Conservation (phyloP, 345 rosid species). For the Acer campestre region DNA sequence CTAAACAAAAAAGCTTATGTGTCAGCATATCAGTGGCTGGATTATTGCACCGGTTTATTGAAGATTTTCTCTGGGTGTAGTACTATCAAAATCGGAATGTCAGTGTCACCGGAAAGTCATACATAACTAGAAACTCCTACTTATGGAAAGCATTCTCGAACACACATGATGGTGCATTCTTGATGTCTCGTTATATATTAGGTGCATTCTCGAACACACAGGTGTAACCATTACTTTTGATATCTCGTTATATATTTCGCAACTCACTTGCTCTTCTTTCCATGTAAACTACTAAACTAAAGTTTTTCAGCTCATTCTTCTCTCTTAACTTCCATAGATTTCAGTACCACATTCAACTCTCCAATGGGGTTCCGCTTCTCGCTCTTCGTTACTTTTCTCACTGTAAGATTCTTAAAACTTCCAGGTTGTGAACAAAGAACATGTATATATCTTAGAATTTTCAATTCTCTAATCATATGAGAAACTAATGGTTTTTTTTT, state of each 20-base stretch:
- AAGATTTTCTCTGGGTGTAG: too few species aligned
- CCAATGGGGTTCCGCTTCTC: constrained; percentile 37
- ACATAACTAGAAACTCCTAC: too few species aligned
- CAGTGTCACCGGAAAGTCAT: too few species aligned
- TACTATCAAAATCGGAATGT: too few species aligned
- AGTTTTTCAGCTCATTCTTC: not conserved
- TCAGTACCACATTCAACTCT: not conserved
- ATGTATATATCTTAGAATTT: constrained; percentile 7
- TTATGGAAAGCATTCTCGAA: too few species aligned
- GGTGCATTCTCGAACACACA: too few species aligned
- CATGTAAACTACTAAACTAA: constrained; percentile 1
- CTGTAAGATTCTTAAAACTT: constrained; percentile 24
- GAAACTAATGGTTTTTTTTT: not conserved
- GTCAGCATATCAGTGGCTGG: too few species aligned
- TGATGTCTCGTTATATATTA: too few species aligned
- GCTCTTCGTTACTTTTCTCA: constrained; percentile 34
- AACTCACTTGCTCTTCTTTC: constrained; percentile 10
- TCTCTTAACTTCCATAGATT: not conserved
- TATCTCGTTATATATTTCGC: constrained; percentile 24
- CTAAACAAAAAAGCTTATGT: too few species aligned
- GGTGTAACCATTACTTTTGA: too few species aligned
- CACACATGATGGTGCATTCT: too few species aligned
- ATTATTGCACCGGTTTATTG: too few species aligned
- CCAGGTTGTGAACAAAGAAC: not conserved
- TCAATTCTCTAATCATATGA: not conserved